Evolutionary conservation across 306 rosid genomes (phyloP), one percentile per base, ranked within the genome.

Genomic region (Pterocarpus santalinus): DNA sequence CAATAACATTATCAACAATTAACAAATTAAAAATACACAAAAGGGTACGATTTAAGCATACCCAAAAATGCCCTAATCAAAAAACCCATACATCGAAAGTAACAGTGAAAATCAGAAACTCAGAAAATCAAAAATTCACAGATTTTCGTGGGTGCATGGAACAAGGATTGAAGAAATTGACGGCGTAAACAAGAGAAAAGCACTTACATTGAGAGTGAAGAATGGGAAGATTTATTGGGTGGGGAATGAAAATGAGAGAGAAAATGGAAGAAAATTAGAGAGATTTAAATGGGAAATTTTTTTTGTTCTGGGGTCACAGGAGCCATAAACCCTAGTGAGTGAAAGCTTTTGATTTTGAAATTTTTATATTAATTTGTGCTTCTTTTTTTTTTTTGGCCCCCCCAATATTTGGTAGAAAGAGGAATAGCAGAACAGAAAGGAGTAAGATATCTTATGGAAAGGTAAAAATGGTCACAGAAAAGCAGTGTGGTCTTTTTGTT

Each of bases 181-280:
- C 1, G 72, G 81, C 10, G 28, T 10, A 60, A 38, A 65, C 28
- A 57, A 76, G 52, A 55, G 68, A 65, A 70, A 64, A 69, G 8
- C 51, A 76, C 87, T 90, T 90, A 82, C 90, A 82, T 60, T 73
- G 82, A 67, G 64, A 61, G 52, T 15, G 41, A 34, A 39, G 38
- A 53, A 4, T 8, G 66, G 28, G 41, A 73, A 74, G 81, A 74
- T 71, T 46, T 30, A 5, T 66, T 33, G 61, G 65, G 39, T 47
- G 58, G 30, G 67, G 52, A 65, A 10, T 74, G 62, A 52, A 70
- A 65, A 67, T 64, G 56, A 70, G 60, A 70, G 61, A 36, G 28
- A 47, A 73, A 75, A 55, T 58, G 60, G 38, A 43, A 72, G 51
- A 65, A 68, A 36, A 71, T n/a, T 47, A 64, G 39, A 57, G 32